Evolutionary conservation across 2,329 filamentous ascomycete species (phyloP), one percentile per base, ranked within the genome.

Genomic region (Curvularia sp.): DNA sequence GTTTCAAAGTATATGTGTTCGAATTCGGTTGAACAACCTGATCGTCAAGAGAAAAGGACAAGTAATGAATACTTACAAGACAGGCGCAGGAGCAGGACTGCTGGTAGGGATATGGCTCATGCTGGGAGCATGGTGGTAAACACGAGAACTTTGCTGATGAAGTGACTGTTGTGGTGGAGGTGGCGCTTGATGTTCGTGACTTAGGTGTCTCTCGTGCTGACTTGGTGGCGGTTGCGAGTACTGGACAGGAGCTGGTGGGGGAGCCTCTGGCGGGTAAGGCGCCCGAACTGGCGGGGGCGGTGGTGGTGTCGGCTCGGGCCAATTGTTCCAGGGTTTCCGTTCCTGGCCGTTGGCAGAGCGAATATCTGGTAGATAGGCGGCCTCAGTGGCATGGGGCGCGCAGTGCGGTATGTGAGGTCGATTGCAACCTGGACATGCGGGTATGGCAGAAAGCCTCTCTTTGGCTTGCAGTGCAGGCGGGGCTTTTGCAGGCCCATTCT

Each of bases 391-490:
- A 28, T 57, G 64, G 42, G 60, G 38, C 15, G 61, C 72, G 61
- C 67, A 74, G 53, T 76, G 74, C 43, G 74, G 75, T 6, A 75
- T 68, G 24, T 70, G 68, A 30, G 65, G 62, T 28, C 62, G 65
- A 33, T 59, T 65, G 49, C 68, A 70, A 24, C 59, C 60, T 24
- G 55, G 54, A 42, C 68, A 70, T 12, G 60, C 61, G 24, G 65
- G 57, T 30, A 67, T 68, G 38, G 56, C 55, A 51, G 58, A 69
- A 2, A 71, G 71, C 35, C 71, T 83, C 64, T 93, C 91, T 78
- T 96, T 96, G 20, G 92, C 93, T 78, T 96, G 91, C 49, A 96
- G 84, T 59, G 89, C 91, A 65, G 93, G 85, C 18, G 71, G 68
- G 10, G 67, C 62, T 53, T 74, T 50, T 83, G 79, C 67, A 66